Base-by-base conservation (phyloP, 306 rosid species). In the Canavalia ensiformis region DNA sequence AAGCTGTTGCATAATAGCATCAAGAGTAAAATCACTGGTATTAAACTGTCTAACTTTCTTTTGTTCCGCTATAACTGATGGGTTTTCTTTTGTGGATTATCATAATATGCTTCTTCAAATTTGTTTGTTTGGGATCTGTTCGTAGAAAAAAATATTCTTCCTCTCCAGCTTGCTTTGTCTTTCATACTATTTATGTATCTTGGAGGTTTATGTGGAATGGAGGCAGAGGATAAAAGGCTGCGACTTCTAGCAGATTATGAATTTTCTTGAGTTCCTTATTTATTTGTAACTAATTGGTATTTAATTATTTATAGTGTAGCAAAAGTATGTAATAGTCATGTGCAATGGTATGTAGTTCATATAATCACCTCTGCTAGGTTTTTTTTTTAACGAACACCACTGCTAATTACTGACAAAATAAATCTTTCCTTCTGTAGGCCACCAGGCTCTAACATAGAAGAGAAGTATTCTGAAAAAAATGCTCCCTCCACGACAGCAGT, bases 401-500 rank as follows among this genome's bases (percentile, higher is more conserved):
- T 77, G 71, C 59, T 33, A 41, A 80, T 68, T 75, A 34, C 79
- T 74, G 79, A 70, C 79, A 72, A 72, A 83, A 41, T 6, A 58
- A 67, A 72, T 29, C 51, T 86, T 86, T 70, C 82, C 82, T 84
- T 91, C 92, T 91, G 87, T 74, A 78, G 82, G 67, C 82, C 91
- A 39, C 83, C 92, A 83, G 97, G 94, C 63, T 90, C 94, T 67
- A 89, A 89, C 81, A 78, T 86, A 50, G 84, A 90, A 74, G 86
- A 78, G 74, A 90, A 87, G 82, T 52, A 82, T 44, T 73, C 87
- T 33, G 75, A 29, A 82, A 81, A 72, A 34, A 81, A 91, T 95
- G 99, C 89, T 88, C 50, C 98, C 97, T 74, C 97, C 92, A 0
- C 93, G 93, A 41, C 99, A 91, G 88, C 98, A 91, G 60, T 86